Percentiles rank a stretch among this genome's conserved stretches.
Conservation (phyloP, 768 basidiomycete genomes). For the Kwoniella heveanensis region DNA sequence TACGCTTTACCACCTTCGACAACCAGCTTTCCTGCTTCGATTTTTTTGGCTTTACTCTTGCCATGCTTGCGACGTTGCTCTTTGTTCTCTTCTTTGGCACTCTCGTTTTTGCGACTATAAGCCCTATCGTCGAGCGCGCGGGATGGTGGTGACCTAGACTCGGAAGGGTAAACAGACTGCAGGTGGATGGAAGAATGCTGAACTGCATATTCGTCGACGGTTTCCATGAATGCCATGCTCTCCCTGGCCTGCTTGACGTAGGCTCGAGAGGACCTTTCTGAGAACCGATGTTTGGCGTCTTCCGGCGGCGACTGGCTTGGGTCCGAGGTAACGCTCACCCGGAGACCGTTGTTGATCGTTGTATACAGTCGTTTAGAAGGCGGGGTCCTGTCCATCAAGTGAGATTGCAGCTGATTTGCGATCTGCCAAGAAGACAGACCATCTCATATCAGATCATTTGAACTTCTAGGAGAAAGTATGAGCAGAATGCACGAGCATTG, state of each 20-base stretch:
- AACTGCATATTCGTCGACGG: constrained; percentile 8
- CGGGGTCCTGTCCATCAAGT: neutral
- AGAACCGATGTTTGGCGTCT: neutral
- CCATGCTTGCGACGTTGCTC: constrained; percentile 21
- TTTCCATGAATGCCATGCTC: constrained; percentile 13
- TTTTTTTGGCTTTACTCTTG: constrained; percentile 35
- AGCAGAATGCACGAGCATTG: neutral
- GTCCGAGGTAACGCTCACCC: no score
- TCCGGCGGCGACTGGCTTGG: no score
- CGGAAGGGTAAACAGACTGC: neutral
- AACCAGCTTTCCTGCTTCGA: constrained; percentile 30
- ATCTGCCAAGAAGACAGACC: constrained; percentile 14
- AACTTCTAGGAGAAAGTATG: no score
- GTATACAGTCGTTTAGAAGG: neutral
- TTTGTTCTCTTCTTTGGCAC: neutral
- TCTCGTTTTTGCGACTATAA: constrained; percentile 2
- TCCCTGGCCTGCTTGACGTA: neutral
- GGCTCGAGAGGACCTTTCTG: neutral
- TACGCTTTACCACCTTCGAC: constrained; percentile 39
- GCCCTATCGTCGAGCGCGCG: neutral
- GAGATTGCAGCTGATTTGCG: constrained; percentile 20
- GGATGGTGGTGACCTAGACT: neutral
- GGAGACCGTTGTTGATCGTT: no score
- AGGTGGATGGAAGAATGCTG: constrained; percentile 11
- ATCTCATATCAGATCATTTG: no score